Percentiles rank a stretch among this genome's conserved stretches.
phyloP scores from a whole-genome alignment of 2,329 filamentous ascomycete species.

The Penicillium sp. region DNA sequence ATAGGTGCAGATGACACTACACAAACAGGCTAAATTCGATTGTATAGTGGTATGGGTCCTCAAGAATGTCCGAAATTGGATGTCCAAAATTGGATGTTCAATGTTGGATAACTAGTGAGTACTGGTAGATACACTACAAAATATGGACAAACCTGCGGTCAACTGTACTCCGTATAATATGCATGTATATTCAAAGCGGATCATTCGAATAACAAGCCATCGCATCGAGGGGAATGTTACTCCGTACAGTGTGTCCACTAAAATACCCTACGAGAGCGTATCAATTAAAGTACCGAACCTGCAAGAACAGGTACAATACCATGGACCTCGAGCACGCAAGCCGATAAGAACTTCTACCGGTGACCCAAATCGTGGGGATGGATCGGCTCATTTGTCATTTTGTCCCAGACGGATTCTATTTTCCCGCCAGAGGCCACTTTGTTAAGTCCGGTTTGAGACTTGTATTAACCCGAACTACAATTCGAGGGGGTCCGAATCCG shows the following conservation, averaged over 20 bases:
- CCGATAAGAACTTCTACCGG: constrained; percentile 22
- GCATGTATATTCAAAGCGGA: constrained; percentile 1
- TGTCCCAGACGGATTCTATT: constrained; percentile 35
- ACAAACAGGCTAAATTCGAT: constrained; percentile 16
- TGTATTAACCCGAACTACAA: constrained; percentile 18
- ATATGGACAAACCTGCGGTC: constrained; percentile 7
- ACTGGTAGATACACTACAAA: neutral
- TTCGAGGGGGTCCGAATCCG: constrained; percentile 23
- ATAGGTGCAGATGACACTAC: constrained; percentile 9
- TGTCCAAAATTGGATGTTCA: neutral
- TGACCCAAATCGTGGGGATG: constrained; percentile 33
- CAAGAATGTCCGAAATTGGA: neutral
- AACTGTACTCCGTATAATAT: neutral
- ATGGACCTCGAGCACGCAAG: constrained; percentile 6
- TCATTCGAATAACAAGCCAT: constrained; percentile 1
- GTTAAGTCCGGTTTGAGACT: constrained; percentile 10
- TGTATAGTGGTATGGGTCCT: constrained; percentile 9
- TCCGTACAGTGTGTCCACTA: neutral
- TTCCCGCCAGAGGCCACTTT: constrained; percentile 25
- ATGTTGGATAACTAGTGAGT: neutral
- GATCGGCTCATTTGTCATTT: constrained; percentile 38
- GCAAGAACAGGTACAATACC: constrained; percentile 8
- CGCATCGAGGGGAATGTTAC: constrained; percentile 4
- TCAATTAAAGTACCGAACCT: neutral
- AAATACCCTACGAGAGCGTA: neutral